Evolutionary conservation across 306 rosid genomes (phyloP).

Genomic region (Rosa multiflora): DNA sequence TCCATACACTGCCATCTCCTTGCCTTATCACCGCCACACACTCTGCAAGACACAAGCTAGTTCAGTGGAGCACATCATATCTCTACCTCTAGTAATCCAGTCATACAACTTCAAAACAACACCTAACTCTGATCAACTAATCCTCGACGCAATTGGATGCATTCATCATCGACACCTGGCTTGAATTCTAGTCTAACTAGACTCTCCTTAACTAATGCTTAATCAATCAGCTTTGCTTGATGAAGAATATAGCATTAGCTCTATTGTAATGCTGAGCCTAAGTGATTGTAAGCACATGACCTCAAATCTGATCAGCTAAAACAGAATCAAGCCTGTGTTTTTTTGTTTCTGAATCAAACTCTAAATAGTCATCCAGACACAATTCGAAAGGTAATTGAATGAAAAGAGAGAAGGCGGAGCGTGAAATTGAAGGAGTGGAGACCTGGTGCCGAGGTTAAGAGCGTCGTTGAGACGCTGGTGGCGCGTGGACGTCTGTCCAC

Average conservation of each 20-base stretch:
- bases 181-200: neutral
- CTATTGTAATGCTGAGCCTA: neutral
- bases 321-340: too few relatives aligned
- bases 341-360: too few relatives aligned
- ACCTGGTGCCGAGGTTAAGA: slow-evolving; percentile 80
- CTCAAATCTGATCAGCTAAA: neutral
- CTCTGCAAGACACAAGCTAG: slow-evolving; percentile 27
- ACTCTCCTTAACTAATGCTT: neutral
- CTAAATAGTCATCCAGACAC: neutral
- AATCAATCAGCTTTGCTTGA: neutral
- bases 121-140: neutral
- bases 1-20: slow-evolving; percentile 68
- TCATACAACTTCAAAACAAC: neutral
- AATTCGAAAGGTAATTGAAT: neutral
- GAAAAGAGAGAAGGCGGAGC: neutral
- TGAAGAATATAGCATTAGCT: neutral
- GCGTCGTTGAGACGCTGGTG: slow-evolving; percentile 73
- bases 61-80: neutral
- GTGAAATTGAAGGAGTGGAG: neutral
- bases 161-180: neutral
- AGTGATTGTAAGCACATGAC: neutral
- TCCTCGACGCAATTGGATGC: neutral
- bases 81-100: neutral
- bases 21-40: slow-evolving; percentile 38
- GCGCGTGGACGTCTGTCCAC: slow-evolving; percentile 47